phyloP scores from a whole-genome alignment of 2,329 filamentous ascomycete genomes.

The Colletotrichum euphorbiae region DNA sequence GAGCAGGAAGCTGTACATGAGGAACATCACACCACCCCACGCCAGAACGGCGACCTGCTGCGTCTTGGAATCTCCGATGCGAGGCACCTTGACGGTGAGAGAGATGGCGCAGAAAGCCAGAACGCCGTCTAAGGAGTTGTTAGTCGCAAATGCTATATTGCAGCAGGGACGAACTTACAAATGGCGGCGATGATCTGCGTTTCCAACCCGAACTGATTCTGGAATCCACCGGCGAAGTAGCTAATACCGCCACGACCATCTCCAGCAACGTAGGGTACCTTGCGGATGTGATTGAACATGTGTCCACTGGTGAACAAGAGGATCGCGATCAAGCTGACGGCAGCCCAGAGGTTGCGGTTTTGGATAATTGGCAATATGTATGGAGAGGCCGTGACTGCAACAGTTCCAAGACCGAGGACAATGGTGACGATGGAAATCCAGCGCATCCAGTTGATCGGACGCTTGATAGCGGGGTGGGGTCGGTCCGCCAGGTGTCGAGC shows the following conservation, averaged over 20 bases:
- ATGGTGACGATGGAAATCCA: constrained; percentile 76
- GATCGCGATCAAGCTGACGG: constrained; percentile 86
- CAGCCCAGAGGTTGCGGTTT: constrained; percentile 95
- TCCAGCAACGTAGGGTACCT: constrained; percentile 90
- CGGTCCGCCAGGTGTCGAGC: constrained; percentile 80
- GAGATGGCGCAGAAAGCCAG: constrained; percentile 91
- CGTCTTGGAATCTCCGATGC: constrained; percentile 79
- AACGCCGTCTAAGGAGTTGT: constrained; percentile 66
- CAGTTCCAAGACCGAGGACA: constrained; percentile 76
- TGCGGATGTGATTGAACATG: constrained; percentile 99
- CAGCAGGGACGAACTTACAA: constrained; percentile 72
- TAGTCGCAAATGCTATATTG: constrained; percentile 51
- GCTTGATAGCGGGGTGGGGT: constrained; percentile 80
- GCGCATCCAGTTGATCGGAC: constrained; percentile 88
- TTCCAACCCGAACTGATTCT: constrained; percentile 93
- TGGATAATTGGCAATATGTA: constrained; percentile 85
- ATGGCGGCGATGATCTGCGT: constrained; percentile 94
- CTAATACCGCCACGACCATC: constrained; percentile 87
- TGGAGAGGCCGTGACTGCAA: constrained; percentile 77
- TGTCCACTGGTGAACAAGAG: constrained; percentile 95
- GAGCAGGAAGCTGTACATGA: constrained; percentile 93
- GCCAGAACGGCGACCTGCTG: constrained; percentile 86
- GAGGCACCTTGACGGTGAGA: constrained; percentile 92
- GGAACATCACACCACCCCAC: constrained; percentile 81
- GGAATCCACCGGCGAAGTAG: constrained; percentile 93